Conservation (phyloP, 345 rosid genomes). For the Brassica incana region DNA sequence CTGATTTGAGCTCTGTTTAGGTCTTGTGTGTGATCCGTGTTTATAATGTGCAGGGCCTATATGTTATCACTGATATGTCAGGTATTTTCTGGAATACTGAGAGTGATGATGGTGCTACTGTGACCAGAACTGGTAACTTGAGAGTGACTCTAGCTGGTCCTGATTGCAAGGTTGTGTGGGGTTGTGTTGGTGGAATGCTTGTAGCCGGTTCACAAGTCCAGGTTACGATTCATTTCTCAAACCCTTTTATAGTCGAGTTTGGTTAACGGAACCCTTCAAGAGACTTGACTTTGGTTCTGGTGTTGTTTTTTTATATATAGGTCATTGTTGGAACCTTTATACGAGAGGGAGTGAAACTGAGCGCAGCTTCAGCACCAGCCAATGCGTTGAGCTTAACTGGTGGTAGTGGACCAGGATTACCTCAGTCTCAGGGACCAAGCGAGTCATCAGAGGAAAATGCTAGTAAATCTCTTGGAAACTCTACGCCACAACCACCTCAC, state of each 20-base stretch:
- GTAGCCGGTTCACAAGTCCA: constrained; percentile 87
- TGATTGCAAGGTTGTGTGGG: constrained; percentile 87
- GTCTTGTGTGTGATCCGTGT: no score
- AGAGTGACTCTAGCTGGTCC: constrained; percentile 70
- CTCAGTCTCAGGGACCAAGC: constrained; percentile 78
- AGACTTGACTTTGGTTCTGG: neutral
- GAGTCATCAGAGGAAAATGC: constrained; percentile 80
- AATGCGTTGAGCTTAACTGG: constrained; percentile 63
- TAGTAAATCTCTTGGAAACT: constrained; percentile 35
- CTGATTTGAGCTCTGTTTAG: neutral
- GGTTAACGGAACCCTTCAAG: neutral
- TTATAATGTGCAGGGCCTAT: neutral
- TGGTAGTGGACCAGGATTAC: constrained; percentile 49
- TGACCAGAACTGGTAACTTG: neutral
- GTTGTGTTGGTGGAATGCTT: constrained; percentile 79
- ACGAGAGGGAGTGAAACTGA: constrained; percentile 50
- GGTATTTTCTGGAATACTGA: neutral
- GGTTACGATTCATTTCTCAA: constrained; percentile 38
- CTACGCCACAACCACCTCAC: constrained; percentile 20
- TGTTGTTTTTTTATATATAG: constrained; percentile 38
- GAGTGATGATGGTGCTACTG: neutral
- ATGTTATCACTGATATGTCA: neutral
- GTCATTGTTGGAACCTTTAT: constrained; percentile 86
- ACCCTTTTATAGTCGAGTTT: neutral
- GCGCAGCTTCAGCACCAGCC: constrained; percentile 44